phyloP scores from a whole-genome alignment of 768 basidiomycete genomes.

The Tylopilus sp. region DNA sequence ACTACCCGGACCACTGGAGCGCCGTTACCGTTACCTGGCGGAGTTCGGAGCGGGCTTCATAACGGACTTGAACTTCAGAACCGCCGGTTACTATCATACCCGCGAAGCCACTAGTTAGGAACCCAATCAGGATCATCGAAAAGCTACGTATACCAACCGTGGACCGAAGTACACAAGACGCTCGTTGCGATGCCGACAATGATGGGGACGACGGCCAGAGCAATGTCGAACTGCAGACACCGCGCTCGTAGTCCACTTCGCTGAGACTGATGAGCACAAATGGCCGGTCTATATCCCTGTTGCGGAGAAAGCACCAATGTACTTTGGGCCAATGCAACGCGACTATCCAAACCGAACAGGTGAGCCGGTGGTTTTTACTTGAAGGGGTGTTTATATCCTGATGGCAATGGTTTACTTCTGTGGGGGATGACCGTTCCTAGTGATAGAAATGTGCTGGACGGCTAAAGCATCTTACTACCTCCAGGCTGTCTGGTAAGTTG shows the following conservation, averaged over 20 bases:
- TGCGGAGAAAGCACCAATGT: constrained; percentile 24
- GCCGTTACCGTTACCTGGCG: constrained; percentile 24
- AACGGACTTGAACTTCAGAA: constrained; percentile 15
- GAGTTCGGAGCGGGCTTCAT: constrained; percentile 10
- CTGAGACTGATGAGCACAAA: constrained; percentile 21
- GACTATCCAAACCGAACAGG: constrained; percentile 25
- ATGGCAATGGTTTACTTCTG: not conserved
- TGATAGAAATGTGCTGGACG: constrained; percentile 24
- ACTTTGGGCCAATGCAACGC: constrained; percentile 25
- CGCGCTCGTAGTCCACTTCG: not conserved
- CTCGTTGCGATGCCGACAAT: constrained; percentile 20
- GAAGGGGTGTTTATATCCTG: not conserved
- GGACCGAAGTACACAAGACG: constrained; percentile 18
- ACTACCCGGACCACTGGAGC: constrained; percentile 16
- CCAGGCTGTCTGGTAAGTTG: constrained; percentile 31
- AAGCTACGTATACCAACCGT: constrained; percentile 33
- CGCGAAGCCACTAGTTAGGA: constrained; percentile 29
- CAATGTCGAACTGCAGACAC: not conserved
- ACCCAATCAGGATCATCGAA: constrained; percentile 28
- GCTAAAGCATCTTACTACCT: constrained; percentile 28
- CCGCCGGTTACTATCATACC: constrained; percentile 23
- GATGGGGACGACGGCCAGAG: constrained; percentile 26
- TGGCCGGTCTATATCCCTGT: constrained; percentile 28
- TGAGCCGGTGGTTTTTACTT: constrained; percentile 15
- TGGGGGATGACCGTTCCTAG: constrained; percentile 26